phyloP scores from a whole-genome alignment of 2,329 filamentous ascomycete species.

The Colletotrichum horii region DNA sequence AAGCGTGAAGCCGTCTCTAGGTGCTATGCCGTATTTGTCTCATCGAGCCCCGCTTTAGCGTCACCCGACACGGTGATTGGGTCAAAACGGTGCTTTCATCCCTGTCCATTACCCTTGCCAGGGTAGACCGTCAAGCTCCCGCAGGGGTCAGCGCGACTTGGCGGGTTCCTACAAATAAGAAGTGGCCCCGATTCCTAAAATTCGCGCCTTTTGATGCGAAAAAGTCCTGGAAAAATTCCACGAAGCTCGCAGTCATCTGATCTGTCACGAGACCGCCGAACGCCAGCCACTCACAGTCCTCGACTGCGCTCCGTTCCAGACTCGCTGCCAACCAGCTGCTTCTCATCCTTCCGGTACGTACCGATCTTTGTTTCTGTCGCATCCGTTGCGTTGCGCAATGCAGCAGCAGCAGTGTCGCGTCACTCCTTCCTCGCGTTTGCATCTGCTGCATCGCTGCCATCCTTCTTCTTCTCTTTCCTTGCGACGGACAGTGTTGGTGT shows the following conservation, averaged over 20 bases:
- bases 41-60: background rate
- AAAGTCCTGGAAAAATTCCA: slow-evolving; percentile 21
- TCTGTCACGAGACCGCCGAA: slow-evolving; percentile 14
- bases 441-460: background rate
- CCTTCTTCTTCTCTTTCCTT: background rate
- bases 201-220: slow-evolving; percentile 31
- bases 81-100: background rate
- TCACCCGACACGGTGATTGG: background rate
- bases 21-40: slow-evolving; percentile 21
- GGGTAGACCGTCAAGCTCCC: slow-evolving; percentile 10
- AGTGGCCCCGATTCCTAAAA: slow-evolving; percentile 42
- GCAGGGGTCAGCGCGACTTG: slow-evolving; percentile 18
- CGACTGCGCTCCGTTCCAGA: background rate
- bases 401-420: background rate
- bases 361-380: slow-evolving; percentile 15
- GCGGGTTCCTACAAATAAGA: slow-evolving; percentile 48
- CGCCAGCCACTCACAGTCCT: slow-evolving; percentile 3
- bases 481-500: background rate
- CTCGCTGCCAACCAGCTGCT: background rate
- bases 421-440: background rate
- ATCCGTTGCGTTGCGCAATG: background rate
- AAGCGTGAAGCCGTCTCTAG: background rate
- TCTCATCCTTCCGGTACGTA: slow-evolving; percentile 10
- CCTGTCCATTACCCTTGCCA: slow-evolving; percentile 11
- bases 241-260: slow-evolving; percentile 23